phyloP scores from a whole-genome alignment of 306 rosid species.

The Spatholobus suberectus region DNA sequence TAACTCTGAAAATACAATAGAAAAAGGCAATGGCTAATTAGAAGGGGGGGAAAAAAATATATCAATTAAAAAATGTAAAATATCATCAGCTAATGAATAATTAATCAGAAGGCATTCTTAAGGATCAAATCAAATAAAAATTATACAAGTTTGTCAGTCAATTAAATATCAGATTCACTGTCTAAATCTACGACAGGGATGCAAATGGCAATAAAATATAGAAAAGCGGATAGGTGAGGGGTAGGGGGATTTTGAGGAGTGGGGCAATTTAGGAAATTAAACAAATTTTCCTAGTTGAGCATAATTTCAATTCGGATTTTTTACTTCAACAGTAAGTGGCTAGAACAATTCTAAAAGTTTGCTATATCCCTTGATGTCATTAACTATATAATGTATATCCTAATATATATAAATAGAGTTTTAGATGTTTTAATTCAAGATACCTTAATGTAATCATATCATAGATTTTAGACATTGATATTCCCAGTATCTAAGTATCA shows the following conservation, averaged over 20 bases:
- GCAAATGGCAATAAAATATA: constrained; percentile 2
- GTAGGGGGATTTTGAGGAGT: neutral
- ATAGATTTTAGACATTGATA: no score
- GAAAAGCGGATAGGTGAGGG: neutral
- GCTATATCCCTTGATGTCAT: neutral
- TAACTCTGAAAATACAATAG: constrained; percentile 64
- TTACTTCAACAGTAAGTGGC: neutral
- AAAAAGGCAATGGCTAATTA: neutral
- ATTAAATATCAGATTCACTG: constrained; percentile 1
- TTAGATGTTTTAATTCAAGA: neutral
- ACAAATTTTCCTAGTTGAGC: neutral
- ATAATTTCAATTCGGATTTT: neutral
- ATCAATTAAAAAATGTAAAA: neutral
- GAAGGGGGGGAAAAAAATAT: neutral
- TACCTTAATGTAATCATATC: neutral
- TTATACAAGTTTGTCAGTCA: constrained; percentile 5
- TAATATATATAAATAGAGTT: neutral
- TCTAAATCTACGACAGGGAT: constrained; percentile 3
- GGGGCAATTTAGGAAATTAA: neutral
- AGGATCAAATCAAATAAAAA: neutral
- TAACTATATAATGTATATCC: neutral
- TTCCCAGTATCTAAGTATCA: no score
- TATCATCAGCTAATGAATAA: neutral
- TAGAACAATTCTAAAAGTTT: neutral
- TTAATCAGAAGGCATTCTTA: neutral